These are phyloP conservation scores for Auriscalpium orientale DNA, from an alignment of 768 basidiomycete species.

Conservation along the genomic window DNA sequence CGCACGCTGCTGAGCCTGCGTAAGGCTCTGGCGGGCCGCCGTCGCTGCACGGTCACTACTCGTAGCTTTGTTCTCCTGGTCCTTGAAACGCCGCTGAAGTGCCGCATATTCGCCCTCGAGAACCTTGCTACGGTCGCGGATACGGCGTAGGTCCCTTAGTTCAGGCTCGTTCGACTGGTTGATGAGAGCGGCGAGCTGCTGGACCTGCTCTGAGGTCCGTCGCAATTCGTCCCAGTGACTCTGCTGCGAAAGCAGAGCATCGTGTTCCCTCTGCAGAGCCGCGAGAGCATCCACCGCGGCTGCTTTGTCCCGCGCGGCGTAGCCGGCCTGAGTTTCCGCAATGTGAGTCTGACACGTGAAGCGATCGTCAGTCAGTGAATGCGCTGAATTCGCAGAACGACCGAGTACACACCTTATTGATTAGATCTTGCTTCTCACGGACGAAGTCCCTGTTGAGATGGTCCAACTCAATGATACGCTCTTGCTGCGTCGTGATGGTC, in stretches of 20 bases:
- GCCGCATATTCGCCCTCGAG: slow-evolving; percentile 62
- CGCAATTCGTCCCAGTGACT: slow-evolving; percentile 74
- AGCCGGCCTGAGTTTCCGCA: slow-evolving; percentile 49
- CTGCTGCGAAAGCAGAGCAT: slow-evolving; percentile 53
- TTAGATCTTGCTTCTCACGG: slow-evolving; percentile 50
- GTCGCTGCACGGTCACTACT: slow-evolving; percentile 55
- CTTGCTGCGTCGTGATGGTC: slow-evolving; percentile 48
- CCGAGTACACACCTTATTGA: slow-evolving; percentile 46
- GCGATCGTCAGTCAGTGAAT: slow-evolving; percentile 4
- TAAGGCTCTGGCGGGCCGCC: slow-evolving; percentile 53
- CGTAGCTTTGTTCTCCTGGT: slow-evolving; percentile 54
- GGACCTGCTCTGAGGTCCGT: slow-evolving; percentile 65
- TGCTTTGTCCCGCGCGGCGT: slow-evolving; percentile 59
- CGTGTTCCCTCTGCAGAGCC: slow-evolving; percentile 51
- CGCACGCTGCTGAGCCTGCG: slow-evolving; percentile 70
- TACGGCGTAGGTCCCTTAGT: slow-evolving; percentile 58
- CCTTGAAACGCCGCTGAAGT: slow-evolving; percentile 67
- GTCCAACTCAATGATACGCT: slow-evolving; percentile 57
- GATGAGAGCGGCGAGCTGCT: slow-evolving; percentile 41
- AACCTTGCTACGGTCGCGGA: slow-evolving; percentile 45
- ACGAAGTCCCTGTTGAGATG: slow-evolving; percentile 45
- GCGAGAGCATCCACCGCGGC: slow-evolving; percentile 41
- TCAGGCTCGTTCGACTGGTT: slow-evolving; percentile 66
- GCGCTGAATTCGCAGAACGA: slow-evolving; percentile 7
- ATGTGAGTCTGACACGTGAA: slow-evolving; percentile 56